A percentile compares a stretch with the other conserved stretches of the same genome.
These are phyloP conservation scores for Boletus mariae DNA, from an alignment of 1,284 basidiomycete genomes.

Conservation along the genomic window DNA sequence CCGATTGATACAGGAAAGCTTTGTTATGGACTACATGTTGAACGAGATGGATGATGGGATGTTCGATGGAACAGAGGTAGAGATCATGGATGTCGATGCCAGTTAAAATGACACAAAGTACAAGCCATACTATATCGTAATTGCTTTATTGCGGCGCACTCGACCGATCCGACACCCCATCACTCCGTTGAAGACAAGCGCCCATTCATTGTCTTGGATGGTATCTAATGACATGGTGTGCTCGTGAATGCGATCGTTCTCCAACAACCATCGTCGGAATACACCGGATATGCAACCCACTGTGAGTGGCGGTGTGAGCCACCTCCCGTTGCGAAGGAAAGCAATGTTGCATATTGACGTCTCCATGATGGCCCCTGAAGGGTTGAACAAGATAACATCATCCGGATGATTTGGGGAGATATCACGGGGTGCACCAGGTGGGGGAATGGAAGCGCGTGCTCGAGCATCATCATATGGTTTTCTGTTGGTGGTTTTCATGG, in stretches of 20 bases:
- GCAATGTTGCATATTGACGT: slow-evolving; percentile 68
- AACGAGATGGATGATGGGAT: slow-evolving; percentile 88
- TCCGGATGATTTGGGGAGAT: slow-evolving; percentile 23
- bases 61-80: slow-evolving; percentile 46
- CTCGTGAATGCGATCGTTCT: slow-evolving; percentile 49
- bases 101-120: slow-evolving; percentile 4
- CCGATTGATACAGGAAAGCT: slow-evolving; percentile 87
- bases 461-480: slow-evolving; percentile 59
- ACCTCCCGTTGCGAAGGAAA: slow-evolving; percentile 49
- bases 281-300: slow-evolving; percentile 71
- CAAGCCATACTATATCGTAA: not conserved
- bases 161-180: slow-evolving; percentile 60
- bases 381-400: slow-evolving; percentile 67
- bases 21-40: slow-evolving; percentile 88
- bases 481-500: slow-evolving; percentile 67
- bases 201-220: slow-evolving; percentile 55
- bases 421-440: slow-evolving; percentile 18
- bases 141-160: slow-evolving; percentile 8
- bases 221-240: slow-evolving; percentile 40
- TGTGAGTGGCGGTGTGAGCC: slow-evolving; percentile 60
- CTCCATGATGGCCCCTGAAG: slow-evolving; percentile 51
- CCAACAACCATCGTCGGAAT: slow-evolving; percentile 60
- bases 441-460: slow-evolving; percentile 44
- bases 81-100: slow-evolving; percentile 44
- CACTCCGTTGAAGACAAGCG: slow-evolving; percentile 68